Evolutionary conservation across 495 filamentous ascomycete species (phyloP).

Genomic region (Pseudotulostoma volvatum): DNA sequence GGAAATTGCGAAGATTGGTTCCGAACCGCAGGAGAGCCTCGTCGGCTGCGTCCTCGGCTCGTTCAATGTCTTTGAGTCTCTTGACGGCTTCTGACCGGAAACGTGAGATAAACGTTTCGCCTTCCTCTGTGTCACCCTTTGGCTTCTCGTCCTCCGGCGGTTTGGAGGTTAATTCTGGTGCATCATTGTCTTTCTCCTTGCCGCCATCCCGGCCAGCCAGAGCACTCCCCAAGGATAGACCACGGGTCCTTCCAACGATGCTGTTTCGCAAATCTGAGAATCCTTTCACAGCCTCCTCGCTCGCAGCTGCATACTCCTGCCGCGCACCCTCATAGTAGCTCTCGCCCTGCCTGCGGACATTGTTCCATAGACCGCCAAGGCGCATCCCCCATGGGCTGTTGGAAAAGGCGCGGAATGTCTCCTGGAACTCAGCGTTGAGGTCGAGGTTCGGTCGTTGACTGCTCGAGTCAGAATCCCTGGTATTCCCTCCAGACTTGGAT

Average conservation of each 20-base stretch:
- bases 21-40: conserved; percentile 91
- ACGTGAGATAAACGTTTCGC: conserved; percentile 66
- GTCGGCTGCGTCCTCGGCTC: conserved; percentile 92
- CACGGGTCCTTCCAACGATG: conserved; percentile 54
- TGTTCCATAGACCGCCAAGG: conserved; percentile 77
- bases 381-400: conserved; percentile 77
- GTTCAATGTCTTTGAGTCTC: conserved; percentile 78
- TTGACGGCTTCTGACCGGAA: conserved; percentile 69
- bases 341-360: conserved; percentile 80
- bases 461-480: conserved; percentile 2
- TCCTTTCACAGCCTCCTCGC: conserved; percentile 71
- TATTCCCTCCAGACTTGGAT: conserved; percentile 19
- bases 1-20: conserved; percentile 74
- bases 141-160: conserved; percentile 11
- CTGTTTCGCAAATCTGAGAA: conserved; percentile 53
- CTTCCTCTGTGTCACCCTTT: conserved; percentile 16
- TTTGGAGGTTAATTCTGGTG: conserved; percentile 18
- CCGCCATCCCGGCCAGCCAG: conserved; percentile 11
- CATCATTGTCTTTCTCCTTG: conserved; percentile 15
- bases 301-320: conserved; percentile 62
- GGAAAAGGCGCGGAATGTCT: conserved; percentile 88
- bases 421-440: conserved; percentile 78
- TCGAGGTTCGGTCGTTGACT: conserved; percentile 32
- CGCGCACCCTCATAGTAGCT: conserved; percentile 69
- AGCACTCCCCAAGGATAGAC: conserved; percentile 46